Evolutionary conservation across 495 filamentous ascomycete species (phyloP), one percentile per base, ranked within the genome.

Genomic region (Hypoxylon lienhwacheense): DNA sequence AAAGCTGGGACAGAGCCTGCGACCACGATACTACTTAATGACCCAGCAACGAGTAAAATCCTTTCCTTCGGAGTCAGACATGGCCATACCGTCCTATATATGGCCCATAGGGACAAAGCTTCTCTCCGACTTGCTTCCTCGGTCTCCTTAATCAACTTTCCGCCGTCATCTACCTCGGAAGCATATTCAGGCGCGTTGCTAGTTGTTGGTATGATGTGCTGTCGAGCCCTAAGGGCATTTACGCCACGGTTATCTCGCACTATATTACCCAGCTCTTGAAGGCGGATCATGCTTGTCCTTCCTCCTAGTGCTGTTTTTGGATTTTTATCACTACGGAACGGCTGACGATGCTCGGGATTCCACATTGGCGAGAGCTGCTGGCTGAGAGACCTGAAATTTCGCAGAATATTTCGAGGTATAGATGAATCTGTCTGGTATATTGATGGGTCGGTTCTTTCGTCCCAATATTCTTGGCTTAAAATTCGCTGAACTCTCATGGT

Each of bases 41-140:
- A 73, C 0, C 87, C 90, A 2, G 81, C 37, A 2, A 87, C 20
- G 0, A 96, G 71, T 31, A 83, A 66, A 0, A 80, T 2, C 4
- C 79, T 81, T 19, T 83, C 73, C 1, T 45, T 68, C 29, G 45
- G 47, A 4, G 73, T 71, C 6, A 97, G 66, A 1, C 66, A 79
- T 1, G 89, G 88, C 81, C 88, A 86, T 4, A 95, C 75, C 0
- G 89, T 92, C 17, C 68, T 62, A 36, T 96, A 72, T n/a, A 95
- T 90, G 28, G 71, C 61, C 5, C 54, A 64, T 0, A 91, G 59
- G 0, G 84, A 73, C 1, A 72, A 51, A 0, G 50, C 22, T 53
- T 44, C 53, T 46, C 57, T 61, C 20, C 22, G 35, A 11, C 53
- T 68, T 11, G 43, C 53, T 14, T 35, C 37, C 0, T 43, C 26